These are phyloP conservation scores for Fusarium sp. DNA, from an alignment of 2,329 filamentous ascomycete genomes.

Conservation along the genomic window DNA sequence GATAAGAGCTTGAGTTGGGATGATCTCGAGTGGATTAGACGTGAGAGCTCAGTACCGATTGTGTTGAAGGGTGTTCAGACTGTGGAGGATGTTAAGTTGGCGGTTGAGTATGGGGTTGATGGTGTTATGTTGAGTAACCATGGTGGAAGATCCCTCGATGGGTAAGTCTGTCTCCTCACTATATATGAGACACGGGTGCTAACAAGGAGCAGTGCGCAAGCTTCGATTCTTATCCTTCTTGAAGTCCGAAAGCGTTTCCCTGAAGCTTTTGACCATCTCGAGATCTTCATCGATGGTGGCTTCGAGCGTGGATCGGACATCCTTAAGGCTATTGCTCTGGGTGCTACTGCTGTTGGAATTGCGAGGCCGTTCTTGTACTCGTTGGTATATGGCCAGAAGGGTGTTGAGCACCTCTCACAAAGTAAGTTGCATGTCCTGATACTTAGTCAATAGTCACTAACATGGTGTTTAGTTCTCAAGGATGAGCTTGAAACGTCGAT, in stretches of 20 bases:
- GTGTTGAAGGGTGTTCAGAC: constrained; percentile 68
- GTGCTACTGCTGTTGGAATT: constrained; percentile 65
- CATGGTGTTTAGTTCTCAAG: constrained; percentile 40
- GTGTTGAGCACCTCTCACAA: constrained; percentile 65
- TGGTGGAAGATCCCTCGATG: constrained; percentile 67
- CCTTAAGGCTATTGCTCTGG: constrained; percentile 64
- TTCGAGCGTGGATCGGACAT: constrained; percentile 66
- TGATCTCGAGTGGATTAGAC: constrained; percentile 64
- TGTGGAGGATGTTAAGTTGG: constrained; percentile 64
- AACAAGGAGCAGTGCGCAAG: constrained; percentile 48
- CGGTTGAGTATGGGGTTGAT: constrained; percentile 61
- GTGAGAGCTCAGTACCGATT: constrained; percentile 60
- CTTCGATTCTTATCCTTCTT: constrained; percentile 62
- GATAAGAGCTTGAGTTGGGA: constrained; percentile 64
- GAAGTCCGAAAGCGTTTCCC: constrained; percentile 63
- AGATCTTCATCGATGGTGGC: constrained; percentile 66
- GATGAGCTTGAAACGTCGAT: constrained; percentile 50
- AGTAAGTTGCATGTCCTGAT: constrained; percentile 55
- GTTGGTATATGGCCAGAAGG: constrained; percentile 65
- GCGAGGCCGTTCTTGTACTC: constrained; percentile 65
- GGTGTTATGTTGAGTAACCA: constrained; percentile 70
- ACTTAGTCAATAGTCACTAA: too few species aligned
- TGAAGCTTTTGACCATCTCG: constrained; percentile 60
- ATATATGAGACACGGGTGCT: rapidly evolving
- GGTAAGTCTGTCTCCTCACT: constrained; percentile 29